Conservation (phyloP, 2,329 filamentous ascomycete genomes). For the Aspergillus ibericus region DNA sequence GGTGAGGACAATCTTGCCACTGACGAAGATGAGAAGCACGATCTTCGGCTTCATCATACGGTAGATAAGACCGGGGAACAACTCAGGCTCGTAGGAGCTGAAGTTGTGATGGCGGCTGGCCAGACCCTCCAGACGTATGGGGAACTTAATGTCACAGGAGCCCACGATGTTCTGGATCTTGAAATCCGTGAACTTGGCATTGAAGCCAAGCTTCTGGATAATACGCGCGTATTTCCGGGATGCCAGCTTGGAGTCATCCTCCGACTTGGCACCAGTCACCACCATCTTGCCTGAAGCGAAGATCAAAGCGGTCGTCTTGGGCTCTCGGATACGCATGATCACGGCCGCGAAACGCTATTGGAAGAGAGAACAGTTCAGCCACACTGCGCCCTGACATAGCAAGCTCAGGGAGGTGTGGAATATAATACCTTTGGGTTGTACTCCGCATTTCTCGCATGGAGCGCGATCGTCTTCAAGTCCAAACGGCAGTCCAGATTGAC, state of each 20-base stretch:
- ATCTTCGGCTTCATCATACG: constrained; percentile 99
- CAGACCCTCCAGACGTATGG: constrained; percentile 92
- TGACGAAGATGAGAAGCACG: constrained; percentile 95
- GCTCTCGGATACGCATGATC: constrained; percentile 99
- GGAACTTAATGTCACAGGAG: constrained; percentile 99
- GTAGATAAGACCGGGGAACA: constrained; percentile 99
- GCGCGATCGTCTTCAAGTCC: constrained; percentile 97
- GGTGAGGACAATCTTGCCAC: constrained; percentile 95
- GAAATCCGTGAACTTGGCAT: constrained; percentile 99
- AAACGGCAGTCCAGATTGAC: constrained; percentile 97
- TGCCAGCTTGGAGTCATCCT: constrained; percentile 96
- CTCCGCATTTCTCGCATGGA: constrained; percentile 97
- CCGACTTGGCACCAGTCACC: constrained; percentile 94
- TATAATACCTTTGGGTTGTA: constrained; percentile 90
- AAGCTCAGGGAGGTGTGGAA: constrained; percentile 36
- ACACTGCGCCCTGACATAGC: constrained; percentile 40
- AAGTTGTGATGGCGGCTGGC: constrained; percentile 98
- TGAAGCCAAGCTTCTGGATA: constrained; percentile 99
- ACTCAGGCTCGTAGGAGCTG: constrained; percentile 96
- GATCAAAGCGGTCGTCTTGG: constrained; percentile 96
- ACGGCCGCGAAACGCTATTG: constrained; percentile 91
- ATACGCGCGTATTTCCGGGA: constrained; percentile 98
- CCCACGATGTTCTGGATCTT: constrained; percentile 99
- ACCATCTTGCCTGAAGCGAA: constrained; percentile 99
- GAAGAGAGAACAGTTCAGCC: constrained; percentile 48